phyloP scores from a whole-genome alignment of 352 stramenopile species.

The Elongisporangium anandrum region DNA sequence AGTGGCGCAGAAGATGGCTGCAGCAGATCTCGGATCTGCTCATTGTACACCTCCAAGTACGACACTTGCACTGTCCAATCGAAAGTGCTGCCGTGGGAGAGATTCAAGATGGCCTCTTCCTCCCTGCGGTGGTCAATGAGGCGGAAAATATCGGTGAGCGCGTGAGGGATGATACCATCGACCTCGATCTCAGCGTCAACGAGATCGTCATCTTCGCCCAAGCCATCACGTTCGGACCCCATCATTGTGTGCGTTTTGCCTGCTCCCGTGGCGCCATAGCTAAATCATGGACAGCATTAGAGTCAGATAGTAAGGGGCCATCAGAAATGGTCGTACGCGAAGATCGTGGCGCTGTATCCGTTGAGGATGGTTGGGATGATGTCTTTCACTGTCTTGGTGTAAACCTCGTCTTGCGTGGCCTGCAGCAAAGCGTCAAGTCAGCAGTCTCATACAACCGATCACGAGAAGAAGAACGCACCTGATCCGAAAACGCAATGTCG shows the following conservation, averaged over 20 bases:
- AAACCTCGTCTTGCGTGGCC: constrained; percentile 48
- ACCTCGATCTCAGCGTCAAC: constrained; percentile 35
- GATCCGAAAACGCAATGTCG: constrained; percentile 48
- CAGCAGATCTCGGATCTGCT: constrained; percentile 93
- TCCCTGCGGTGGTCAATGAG: constrained; percentile 61
- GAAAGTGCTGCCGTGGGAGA: constrained; percentile 38
- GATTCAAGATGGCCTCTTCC: constrained; percentile 38
- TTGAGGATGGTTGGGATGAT: constrained; percentile 65
- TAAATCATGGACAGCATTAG: constrained; percentile 1
- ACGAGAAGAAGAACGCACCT: constrained; percentile 7
- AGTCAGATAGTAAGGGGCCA: background rate
- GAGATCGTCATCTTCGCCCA: constrained; percentile 34
- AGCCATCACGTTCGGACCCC: constrained; percentile 54
- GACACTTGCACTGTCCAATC: constrained; percentile 87
- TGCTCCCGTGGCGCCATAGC: constrained; percentile 52
- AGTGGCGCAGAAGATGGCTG: constrained; percentile 18
- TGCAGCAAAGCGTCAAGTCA: constrained; percentile 1
- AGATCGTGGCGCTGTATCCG: constrained; percentile 81
- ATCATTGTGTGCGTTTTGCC: constrained; percentile 79
- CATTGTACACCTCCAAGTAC: constrained; percentile 99
- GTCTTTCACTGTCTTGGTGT: constrained; percentile 51
- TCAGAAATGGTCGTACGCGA: constrained; percentile 29
- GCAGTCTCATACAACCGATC: background rate
- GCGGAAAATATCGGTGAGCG: constrained; percentile 51
- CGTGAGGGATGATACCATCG: constrained; percentile 84